Evolutionary conservation across 176 grass and related monocot species (phyloP).

Genomic region (Thalia dealbata): DNA sequence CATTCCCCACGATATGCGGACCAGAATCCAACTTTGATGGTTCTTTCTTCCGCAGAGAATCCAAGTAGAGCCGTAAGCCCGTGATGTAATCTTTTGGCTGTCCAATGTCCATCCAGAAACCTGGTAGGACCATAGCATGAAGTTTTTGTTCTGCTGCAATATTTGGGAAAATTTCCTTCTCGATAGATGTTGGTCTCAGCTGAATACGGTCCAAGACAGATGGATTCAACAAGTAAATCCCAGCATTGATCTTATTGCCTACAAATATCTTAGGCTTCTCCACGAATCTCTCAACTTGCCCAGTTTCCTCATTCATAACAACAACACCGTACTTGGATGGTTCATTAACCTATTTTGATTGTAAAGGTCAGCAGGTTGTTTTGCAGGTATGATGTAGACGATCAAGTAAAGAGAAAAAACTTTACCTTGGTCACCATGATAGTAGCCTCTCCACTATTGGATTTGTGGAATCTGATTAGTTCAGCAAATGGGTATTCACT

Average conservation of each 20-base stretch:
- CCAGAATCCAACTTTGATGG: not conserved
- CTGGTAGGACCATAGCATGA: not conserved
- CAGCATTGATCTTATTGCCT: conserved; percentile 1
- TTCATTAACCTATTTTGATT: not conserved
- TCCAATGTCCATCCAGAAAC: conserved; percentile 4
- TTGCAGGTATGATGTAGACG: not conserved
- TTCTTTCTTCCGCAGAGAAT: conserved; percentile 4
- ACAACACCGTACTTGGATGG: conserved; percentile 7
- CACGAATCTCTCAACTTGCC: not conserved
- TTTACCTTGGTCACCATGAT: conserved; percentile 2
- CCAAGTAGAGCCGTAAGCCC: not conserved
- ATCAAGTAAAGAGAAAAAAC: not conserved
- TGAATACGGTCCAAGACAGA: not conserved
- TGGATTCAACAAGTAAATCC: conserved; percentile 1
- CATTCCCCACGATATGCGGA: not conserved
- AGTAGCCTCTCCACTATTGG: not conserved
- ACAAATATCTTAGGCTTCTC: not conserved
- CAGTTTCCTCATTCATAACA: not conserved
- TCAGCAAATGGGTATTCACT: conserved; percentile 8
- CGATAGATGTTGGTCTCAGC: not conserved
- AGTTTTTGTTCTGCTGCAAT: conserved; percentile 2
- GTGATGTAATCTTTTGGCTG: not conserved
- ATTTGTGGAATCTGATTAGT: not conserved
- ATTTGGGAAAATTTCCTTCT: conserved; percentile 2
- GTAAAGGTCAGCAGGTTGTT: not conserved